phyloP scores from a whole-genome alignment of 73 alveolate genomes.

The Symbiodinium pilosum region DNA sequence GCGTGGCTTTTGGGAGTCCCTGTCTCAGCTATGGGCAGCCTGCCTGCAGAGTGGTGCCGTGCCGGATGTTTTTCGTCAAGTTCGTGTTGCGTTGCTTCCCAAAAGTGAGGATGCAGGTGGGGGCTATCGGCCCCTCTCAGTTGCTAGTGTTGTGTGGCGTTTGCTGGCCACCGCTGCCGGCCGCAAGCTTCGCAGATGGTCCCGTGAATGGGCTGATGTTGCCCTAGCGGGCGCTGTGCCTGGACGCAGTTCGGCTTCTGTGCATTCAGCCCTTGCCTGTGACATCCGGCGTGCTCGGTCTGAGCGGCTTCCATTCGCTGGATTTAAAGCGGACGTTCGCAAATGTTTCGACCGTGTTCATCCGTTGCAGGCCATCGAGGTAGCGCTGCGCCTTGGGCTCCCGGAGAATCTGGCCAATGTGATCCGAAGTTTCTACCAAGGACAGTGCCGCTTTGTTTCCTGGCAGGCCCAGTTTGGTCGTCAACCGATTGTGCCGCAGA shows the following conservation, averaged over 20 bases:
- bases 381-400: background rate
- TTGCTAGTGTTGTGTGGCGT: slow-evolving; percentile 13
- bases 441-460: background rate
- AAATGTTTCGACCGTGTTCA: slow-evolving; percentile 30
- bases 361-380: background rate
- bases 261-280: background rate
- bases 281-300: background rate
- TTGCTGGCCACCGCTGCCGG: background rate
- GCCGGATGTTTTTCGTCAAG: background rate
- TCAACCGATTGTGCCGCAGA: background rate
- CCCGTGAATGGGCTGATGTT: background rate
- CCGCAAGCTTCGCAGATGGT: background rate
- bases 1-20: background rate
- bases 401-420: background rate
- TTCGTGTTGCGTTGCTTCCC: background rate
- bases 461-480: background rate
- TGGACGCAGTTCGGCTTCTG: background rate
- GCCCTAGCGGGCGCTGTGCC: background rate
- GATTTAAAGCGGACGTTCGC: slow-evolving; percentile 2
- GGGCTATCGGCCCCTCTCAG: background rate
- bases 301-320: background rate
- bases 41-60: background rate
- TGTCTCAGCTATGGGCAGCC: background rate
- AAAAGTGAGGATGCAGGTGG: slow-evolving; percentile 34
- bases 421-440: background rate